Base-by-base conservation (phyloP, 805 yeast genomes). In the Clavispora fructus region DNA sequence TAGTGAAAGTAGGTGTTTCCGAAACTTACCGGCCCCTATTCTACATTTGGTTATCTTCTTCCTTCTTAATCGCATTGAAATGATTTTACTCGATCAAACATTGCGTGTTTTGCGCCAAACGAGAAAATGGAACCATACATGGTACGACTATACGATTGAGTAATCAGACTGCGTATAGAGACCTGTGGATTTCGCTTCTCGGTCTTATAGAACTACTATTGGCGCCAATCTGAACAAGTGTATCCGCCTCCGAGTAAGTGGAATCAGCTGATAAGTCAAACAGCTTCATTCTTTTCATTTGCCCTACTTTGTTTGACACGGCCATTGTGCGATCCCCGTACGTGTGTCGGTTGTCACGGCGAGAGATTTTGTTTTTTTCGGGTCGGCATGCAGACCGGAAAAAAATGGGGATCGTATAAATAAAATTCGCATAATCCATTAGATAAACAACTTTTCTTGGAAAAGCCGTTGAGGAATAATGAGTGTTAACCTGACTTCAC, bases 401-500 rank as follows among this genome's bases (percentile, higher is more conserved):
- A 33, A 33, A 33, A 33, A 16, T 8, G 13, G 25, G 37, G 37
- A 33, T 33, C 37, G 37, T 33, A 33, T 33, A 33, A 39, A 25
- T 39, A 27, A 14, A 26, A 25, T 27, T 39, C 39, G 39, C 28
- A 25, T 37, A 8, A 13, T 23, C 29, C 28, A n/a, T 13, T 25
- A 25, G 39, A 37, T 37, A 37, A 37, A 37, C 39, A 23, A 23
- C 27, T 37, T 16, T 37, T 23, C 16, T 23, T 37, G 16, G 39
- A 23, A 37, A 19, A 37, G n/a, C 37, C 25, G 37, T 10, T 23
- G 25, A 11, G 37, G 25, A 7, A 47, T 13, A 30, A 48, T 48
- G 51, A 38, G 41, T 32, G 35, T 48, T 37, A 48, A 48, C 39
- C 32, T 38, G 16, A 48, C 45, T 29, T 35, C 45, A 40, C 47